phyloP scores from a whole-genome alignment of 345 rosid species.

The Populus tremula region DNA sequence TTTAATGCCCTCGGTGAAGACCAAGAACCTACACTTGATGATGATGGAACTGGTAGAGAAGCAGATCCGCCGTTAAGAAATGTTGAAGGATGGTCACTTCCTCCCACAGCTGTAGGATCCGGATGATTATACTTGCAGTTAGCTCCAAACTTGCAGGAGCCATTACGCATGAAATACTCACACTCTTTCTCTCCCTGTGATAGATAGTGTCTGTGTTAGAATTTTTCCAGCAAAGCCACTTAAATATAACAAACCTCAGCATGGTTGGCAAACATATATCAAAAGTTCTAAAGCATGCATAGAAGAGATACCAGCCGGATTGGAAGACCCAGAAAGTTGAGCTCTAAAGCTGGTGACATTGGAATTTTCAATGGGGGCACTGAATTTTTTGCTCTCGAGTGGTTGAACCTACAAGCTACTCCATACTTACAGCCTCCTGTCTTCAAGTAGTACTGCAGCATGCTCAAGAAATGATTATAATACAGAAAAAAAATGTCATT shows the following conservation, averaged over 20 bases:
- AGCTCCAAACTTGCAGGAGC: constrained; percentile 84
- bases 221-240: background rate
- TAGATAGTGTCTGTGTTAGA: constrained; percentile 4
- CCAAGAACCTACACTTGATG: constrained; percentile 59
- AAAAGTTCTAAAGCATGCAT: background rate
- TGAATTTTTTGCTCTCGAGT: constrained; percentile 44
- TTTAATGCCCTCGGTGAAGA: constrained; percentile 56
- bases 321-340: constrained; percentile 89
- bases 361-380: constrained; percentile 38
- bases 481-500: constrained; percentile 17
- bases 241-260: background rate
- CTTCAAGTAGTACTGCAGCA: constrained; percentile 75
- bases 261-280: background rate
- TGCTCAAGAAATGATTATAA: constrained; percentile 24
- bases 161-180: constrained; percentile 87
- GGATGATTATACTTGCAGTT: constrained; percentile 93
- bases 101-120: constrained; percentile 62
- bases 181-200: constrained; percentile 79
- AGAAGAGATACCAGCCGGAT: constrained; percentile 53
- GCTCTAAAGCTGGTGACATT: constrained; percentile 40
- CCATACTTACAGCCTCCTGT: constrained; percentile 96
- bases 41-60: constrained; percentile 46
- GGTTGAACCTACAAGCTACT: constrained; percentile 75
- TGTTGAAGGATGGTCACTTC: constrained; percentile 45
- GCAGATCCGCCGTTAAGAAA: constrained; percentile 57